Percentiles rank a stretch among this genome's conserved stretches.
Conservation (phyloP, 306 rosid species). For the Lathyrus oleraceus region DNA sequence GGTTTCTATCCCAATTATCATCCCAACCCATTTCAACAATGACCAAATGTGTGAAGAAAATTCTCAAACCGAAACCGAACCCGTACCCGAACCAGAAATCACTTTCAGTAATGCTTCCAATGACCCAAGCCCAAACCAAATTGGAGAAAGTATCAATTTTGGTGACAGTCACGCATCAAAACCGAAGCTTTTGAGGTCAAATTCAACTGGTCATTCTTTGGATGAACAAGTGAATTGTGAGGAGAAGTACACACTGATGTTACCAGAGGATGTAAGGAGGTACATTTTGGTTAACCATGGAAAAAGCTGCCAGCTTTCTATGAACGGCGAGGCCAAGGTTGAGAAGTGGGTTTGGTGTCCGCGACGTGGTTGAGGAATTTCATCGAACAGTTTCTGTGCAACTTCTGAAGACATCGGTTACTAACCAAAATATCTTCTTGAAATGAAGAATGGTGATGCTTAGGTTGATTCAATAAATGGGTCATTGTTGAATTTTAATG, state of each 20-base stretch:
- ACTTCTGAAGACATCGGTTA: neutral
- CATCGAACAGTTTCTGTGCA: constrained; percentile 24
- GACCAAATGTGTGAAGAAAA: neutral
- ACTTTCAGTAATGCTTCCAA: neutral
- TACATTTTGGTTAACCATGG: constrained; percentile 47
- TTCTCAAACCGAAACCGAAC: constrained; percentile 5
- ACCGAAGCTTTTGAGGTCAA: constrained; percentile 44
- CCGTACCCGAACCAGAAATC: neutral
- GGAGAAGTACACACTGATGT: constrained; percentile 56
- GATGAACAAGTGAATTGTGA: constrained; percentile 40
- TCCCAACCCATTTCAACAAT: constrained; percentile 26
- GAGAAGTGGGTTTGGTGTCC: constrained; percentile 29
- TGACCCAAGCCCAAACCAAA: neutral
- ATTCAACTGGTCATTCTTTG: constrained; percentile 76
- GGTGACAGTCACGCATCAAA: constrained; percentile 4
- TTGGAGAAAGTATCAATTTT: neutral
- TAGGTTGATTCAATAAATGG: constrained; percentile 29
- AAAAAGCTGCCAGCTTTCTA: constrained; percentile 46
- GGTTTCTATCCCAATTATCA: neutral
- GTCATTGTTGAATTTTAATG: neutral
- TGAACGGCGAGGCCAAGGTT: constrained; percentile 7
- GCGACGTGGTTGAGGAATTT: constrained; percentile 29
- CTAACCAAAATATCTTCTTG: neutral
- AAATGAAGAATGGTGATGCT: neutral
- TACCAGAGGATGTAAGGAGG: constrained; percentile 60